These are phyloP conservation scores for Lentinula sp. DNA, from an alignment of 768 basidiomycete species.

Conservation along the genomic window DNA sequence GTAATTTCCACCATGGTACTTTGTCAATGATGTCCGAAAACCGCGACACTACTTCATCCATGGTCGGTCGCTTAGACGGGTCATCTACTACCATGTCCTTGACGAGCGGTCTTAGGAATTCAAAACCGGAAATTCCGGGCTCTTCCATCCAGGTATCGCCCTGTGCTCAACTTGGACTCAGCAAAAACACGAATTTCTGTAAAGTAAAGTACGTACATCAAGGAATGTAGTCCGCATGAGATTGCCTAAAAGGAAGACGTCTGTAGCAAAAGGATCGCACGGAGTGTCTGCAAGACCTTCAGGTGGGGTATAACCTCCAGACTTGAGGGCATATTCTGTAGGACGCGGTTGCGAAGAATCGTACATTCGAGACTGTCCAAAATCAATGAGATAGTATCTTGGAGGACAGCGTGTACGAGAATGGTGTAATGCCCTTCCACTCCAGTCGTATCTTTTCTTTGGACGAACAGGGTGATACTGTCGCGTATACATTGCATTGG, in stretches of 20 bases:
- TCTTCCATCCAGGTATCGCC: not conserved
- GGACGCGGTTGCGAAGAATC: slow-evolving; percentile 20
- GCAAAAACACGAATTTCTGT: too few species aligned
- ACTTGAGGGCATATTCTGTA: slow-evolving; percentile 22
- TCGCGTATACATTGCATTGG: not conserved
- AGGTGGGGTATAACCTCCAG: slow-evolving; percentile 35
- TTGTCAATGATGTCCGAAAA: slow-evolving; percentile 3
- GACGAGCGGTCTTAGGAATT: slow-evolving; percentile 10
- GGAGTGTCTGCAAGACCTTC: slow-evolving; percentile 21
- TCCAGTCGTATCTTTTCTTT: not conserved
- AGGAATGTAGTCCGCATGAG: slow-evolving; percentile 13
- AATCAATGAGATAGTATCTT: slow-evolving; percentile 33
- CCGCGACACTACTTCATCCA: slow-evolving; percentile 8
- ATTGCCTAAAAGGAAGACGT: slow-evolving; percentile 37
- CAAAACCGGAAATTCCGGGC: not conserved
- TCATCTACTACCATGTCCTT: slow-evolving; percentile 2
- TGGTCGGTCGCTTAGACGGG: slow-evolving; percentile 8
- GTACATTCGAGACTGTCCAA: slow-evolving; percentile 26
- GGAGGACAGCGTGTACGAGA: slow-evolving; percentile 20
- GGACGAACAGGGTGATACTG: not conserved
- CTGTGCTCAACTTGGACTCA: too few species aligned
- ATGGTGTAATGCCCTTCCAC: slow-evolving; percentile 12
- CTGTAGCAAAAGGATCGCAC: slow-evolving; percentile 34
- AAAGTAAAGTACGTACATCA: too few species aligned
- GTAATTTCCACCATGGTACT: slow-evolving; percentile 2